Percentiles rank a stretch among this genome's conserved stretches.
Evolutionary conservation across 805 yeast species (phyloP).

Genomic region (Huiozyma sinensis): DNA sequence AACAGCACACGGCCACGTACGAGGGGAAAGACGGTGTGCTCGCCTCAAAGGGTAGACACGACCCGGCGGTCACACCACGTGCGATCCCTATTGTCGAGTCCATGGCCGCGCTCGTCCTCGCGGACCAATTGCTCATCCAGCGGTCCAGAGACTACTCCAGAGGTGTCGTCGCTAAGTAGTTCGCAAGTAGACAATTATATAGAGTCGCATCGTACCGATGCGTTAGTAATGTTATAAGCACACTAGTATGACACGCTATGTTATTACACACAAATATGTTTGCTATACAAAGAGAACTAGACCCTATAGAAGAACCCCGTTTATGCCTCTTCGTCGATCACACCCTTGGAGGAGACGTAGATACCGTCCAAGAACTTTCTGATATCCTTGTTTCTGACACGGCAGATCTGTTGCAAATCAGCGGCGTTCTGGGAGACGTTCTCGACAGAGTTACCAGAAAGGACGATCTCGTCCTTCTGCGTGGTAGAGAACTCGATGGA

Average conservation of each 20-base stretch:
- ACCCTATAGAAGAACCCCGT: no score
- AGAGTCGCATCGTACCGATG: neutral
- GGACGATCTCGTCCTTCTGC: conserved; percentile 90
- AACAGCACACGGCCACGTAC: conserved; percentile 79
- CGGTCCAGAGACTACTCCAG: conserved; percentile 62
- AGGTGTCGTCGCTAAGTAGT: conserved; percentile 20
- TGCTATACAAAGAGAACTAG: no score
- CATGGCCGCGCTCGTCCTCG: conserved; percentile 90
- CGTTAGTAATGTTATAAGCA: neutral
- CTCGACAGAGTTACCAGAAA: conserved; percentile 56
- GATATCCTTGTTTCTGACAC: conserved; percentile 99
- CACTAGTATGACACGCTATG: neutral
- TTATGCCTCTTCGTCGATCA: conserved; percentile 56
- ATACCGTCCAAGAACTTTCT: conserved; percentile 99
- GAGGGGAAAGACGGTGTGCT: conserved; percentile 80
- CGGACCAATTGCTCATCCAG: conserved; percentile 78
- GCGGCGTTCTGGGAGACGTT: conserved; percentile 98
- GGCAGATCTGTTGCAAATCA: conserved; percentile 93
- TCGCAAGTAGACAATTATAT: neutral
- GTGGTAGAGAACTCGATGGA: conserved; percentile 65
- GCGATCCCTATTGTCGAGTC: conserved; percentile 98
- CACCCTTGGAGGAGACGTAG: conserved; percentile 94
- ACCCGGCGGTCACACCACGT: conserved; percentile 96
- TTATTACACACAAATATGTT: no score
- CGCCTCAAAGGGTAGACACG: conserved; percentile 97